Evolutionary conservation across 805 yeast species (phyloP).

Genomic region (Candida piceae): DNA sequence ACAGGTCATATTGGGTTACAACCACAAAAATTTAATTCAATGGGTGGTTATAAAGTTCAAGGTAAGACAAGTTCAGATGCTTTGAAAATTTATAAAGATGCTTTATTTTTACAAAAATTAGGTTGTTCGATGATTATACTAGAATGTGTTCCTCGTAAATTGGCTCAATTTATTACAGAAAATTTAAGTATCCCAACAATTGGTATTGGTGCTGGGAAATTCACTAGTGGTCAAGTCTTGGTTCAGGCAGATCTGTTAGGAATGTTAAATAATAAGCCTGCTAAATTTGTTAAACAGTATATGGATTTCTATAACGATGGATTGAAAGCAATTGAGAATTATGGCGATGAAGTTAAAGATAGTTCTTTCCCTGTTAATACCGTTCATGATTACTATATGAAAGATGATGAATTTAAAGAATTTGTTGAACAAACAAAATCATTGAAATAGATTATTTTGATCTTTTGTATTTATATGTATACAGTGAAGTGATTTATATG

Average conservation of each 20-base stretch:
- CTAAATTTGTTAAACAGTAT: conserved; percentile 76
- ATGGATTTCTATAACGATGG: conserved; percentile 45
- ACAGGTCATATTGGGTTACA: conserved; percentile 90
- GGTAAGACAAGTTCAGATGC: conserved; percentile 61
- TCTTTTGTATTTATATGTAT: background rate
- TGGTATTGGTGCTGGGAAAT: conserved; percentile 93
- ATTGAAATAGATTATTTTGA: conserved; percentile 2
- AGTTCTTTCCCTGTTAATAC: conserved; percentile 56
- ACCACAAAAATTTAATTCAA: conserved; percentile 74
- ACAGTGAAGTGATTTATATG: background rate
- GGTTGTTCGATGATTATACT: conserved; percentile 75
- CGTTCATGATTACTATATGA: conserved; percentile 63
- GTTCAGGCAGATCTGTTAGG: conserved; percentile 86
- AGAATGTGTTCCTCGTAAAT: conserved; percentile 79
- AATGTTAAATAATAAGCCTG: conserved; percentile 50
- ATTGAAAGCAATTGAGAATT: conserved; percentile 46
- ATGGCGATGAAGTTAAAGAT: conserved; percentile 53
- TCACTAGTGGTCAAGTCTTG: conserved; percentile 82
- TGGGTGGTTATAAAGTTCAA: conserved; percentile 88
- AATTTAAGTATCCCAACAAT: conserved; percentile 70
- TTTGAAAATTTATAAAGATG: conserved; percentile 54
- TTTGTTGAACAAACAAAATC: conserved; percentile 31
- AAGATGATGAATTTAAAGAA: conserved; percentile 51
- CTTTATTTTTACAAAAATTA: conserved; percentile 60
- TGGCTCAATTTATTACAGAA: conserved; percentile 62